Percentiles rank a stretch among this genome's conserved stretches.
These are phyloP conservation scores for Solanum chacoense DNA, from an alignment of 305 asterid species.

Conservation along the genomic window DNA sequence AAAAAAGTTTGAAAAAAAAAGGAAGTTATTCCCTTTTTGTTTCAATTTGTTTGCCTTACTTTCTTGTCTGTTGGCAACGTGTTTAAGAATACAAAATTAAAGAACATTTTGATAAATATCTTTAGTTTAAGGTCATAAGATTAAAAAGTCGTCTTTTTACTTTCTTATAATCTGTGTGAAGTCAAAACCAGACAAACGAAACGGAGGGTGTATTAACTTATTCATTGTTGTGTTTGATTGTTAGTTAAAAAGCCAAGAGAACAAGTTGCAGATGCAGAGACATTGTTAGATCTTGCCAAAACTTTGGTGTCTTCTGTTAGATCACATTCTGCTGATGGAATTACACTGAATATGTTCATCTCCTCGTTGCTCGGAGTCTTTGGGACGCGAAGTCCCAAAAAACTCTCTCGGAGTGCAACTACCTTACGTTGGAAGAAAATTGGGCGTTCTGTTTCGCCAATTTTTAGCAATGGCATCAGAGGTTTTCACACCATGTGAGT, in stretches of 20 bases:
- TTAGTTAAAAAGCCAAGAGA: constrained; percentile 48
- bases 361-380: constrained; percentile 28
- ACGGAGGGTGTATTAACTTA: not conserved
- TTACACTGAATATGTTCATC: constrained; percentile 34
- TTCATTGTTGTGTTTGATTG: not conserved
- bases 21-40: too few relatives aligned
- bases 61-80: too few relatives aligned
- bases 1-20: not conserved
- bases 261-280: constrained; percentile 56
- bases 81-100: not conserved
- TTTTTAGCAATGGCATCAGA: constrained; percentile 22
- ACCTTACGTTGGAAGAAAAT: constrained; percentile 24
- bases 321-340: constrained; percentile 16
- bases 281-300: constrained; percentile 30
- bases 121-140: not conserved
- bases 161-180: fast-evolving
- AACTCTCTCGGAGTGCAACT: not conserved
- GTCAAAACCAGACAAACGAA: not conserved
- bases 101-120: not conserved
- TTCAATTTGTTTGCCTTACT: not conserved
- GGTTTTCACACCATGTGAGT: constrained; percentile 42
- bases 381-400: not conserved
- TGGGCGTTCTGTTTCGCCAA: constrained; percentile 22
- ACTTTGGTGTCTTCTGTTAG: constrained; percentile 31
- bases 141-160: too few relatives aligned